Conservation (phyloP, 441 rosid genomes). For the Euphorbia corollata region DNA sequence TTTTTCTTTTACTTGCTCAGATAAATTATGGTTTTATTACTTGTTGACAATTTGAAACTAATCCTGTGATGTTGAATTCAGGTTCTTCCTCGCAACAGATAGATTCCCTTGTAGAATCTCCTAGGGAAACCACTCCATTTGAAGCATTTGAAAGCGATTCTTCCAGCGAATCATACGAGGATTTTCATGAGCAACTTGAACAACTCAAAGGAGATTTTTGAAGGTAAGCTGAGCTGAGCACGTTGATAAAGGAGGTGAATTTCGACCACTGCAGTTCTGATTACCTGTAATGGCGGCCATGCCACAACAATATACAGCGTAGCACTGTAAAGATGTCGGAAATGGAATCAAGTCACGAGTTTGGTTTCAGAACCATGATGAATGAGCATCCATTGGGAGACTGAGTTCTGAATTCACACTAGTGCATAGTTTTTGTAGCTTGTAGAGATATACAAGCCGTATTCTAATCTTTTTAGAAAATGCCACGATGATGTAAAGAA, state of each 20-base stretch:
- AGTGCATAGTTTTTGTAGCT: conserved; percentile 21
- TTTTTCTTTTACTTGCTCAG: not conserved
- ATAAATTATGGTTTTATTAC: not conserved
- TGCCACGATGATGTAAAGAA: conserved; percentile 19
- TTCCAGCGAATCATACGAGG: conserved; percentile 82
- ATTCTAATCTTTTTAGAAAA: conserved; percentile 10
- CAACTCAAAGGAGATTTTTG: conserved; percentile 10
- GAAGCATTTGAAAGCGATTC: conserved; percentile 50
- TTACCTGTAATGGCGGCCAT: not conserved
- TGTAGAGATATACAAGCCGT: conserved; percentile 14
- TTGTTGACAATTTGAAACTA: too few species aligned
- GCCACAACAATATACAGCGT: not conserved
- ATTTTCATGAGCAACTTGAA: conserved; percentile 45
- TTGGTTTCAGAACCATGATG: not conserved
- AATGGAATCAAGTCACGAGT: not conserved
- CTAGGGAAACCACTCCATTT: conserved; percentile 55
- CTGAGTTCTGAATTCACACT: not conserved
- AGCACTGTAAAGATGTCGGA: not conserved
- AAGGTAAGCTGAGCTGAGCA: not conserved
- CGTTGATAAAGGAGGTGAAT: not conserved
- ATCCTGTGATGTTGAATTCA: conserved; percentile 25
- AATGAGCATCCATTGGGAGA: not conserved
- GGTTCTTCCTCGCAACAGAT: conserved; percentile 72
- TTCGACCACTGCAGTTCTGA: not conserved
- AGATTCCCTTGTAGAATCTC: conserved; percentile 73